Percentiles rank a stretch among this genome's conserved stretches.
Evolutionary conservation across 768 basidiomycete genomes (phyloP).

Genomic region (Phaffia tasmanica): DNA sequence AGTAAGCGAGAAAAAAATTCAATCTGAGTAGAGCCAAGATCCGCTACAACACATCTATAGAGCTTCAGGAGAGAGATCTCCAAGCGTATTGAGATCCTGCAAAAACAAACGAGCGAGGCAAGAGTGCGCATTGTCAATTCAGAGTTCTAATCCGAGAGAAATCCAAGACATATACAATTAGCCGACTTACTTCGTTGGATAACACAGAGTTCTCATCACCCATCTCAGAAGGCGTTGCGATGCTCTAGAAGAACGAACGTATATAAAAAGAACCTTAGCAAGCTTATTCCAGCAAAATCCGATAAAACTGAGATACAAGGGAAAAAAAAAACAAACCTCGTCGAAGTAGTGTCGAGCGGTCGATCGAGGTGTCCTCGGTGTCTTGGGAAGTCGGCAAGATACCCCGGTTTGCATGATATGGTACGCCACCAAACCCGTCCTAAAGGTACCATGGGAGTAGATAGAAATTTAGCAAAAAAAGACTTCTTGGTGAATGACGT

Average conservation of each 20-base stretch:
- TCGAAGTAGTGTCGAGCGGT: slow-evolving; percentile 89
- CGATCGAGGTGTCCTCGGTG: slow-evolving; percentile 81
- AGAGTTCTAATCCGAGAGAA: neutral
- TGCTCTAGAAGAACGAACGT: slow-evolving; percentile 7
- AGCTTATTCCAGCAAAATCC: neutral
- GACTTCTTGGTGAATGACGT: slow-evolving; percentile 36
- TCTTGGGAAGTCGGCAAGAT: slow-evolving; percentile 80
- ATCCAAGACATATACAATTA: too few species aligned
- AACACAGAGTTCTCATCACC: slow-evolving; percentile 60
- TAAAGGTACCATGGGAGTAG: slow-evolving; percentile 29
- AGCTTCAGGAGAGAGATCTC: slow-evolving; percentile 62
- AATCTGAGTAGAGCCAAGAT: too few species aligned
- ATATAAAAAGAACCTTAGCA: neutral
- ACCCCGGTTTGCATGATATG: slow-evolving; percentile 84
- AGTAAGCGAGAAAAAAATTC: too few species aligned
- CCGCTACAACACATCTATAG: slow-evolving; percentile 38
- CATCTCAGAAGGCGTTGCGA: slow-evolving; percentile 49
- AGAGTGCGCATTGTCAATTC: neutral
- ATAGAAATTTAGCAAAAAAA: neutral
- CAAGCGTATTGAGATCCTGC: slow-evolving; percentile 49
- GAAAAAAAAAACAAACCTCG: slow-evolving; percentile 38
- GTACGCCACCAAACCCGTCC: slow-evolving; percentile 81
- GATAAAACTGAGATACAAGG: neutral
- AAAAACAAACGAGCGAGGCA: slow-evolving; percentile 42
- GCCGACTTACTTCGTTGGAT: slow-evolving; percentile 28